These are phyloP conservation scores for Colletotrichum sp. DNA, from an alignment of 2,329 filamentous ascomycete species.

Conservation along the genomic window DNA sequence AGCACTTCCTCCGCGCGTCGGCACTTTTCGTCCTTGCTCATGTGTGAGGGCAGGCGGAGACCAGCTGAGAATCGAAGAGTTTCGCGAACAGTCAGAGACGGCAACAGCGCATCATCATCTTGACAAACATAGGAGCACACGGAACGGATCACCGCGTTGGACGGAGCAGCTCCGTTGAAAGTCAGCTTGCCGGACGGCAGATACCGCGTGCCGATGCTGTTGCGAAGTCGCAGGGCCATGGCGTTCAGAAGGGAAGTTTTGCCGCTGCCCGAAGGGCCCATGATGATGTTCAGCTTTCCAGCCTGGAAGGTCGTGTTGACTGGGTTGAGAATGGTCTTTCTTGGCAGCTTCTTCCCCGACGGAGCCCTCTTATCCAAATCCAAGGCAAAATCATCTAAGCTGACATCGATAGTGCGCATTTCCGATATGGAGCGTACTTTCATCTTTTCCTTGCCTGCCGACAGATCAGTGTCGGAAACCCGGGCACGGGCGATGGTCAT, in stretches of 20 bases:
- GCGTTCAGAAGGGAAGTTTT: constrained; percentile 79
- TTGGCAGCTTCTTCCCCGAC: constrained; percentile 55
- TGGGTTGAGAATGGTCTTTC: constrained; percentile 68
- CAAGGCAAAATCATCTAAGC: constrained; percentile 68
- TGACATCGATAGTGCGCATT: constrained; percentile 67
- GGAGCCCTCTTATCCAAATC: constrained; percentile 66
- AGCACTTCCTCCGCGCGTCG: constrained; percentile 74
- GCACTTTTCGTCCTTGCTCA: constrained; percentile 71
- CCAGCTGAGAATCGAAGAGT: constrained; percentile 75
- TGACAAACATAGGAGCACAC: constrained; percentile 81
- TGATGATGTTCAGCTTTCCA: constrained; percentile 75
- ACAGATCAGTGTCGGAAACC: constrained; percentile 63
- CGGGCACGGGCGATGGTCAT: constrained; percentile 72
- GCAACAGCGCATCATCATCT: constrained; percentile 76
- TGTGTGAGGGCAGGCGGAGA: constrained; percentile 72
- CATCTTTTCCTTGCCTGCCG: constrained; percentile 75
- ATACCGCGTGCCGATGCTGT: constrained; percentile 67
- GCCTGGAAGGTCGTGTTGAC: constrained; percentile 71
- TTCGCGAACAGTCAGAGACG: constrained; percentile 77
- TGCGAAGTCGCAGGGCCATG: constrained; percentile 72
- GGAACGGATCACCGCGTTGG: constrained; percentile 71
- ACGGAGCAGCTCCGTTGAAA: constrained; percentile 74
- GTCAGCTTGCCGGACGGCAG: constrained; percentile 65
- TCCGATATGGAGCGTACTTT: constrained; percentile 53
- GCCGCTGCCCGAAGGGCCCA: constrained; percentile 80